Evolutionary conservation across 176 grass and related monocot genomes (phyloP).

Genomic region (Secale cereale): DNA sequence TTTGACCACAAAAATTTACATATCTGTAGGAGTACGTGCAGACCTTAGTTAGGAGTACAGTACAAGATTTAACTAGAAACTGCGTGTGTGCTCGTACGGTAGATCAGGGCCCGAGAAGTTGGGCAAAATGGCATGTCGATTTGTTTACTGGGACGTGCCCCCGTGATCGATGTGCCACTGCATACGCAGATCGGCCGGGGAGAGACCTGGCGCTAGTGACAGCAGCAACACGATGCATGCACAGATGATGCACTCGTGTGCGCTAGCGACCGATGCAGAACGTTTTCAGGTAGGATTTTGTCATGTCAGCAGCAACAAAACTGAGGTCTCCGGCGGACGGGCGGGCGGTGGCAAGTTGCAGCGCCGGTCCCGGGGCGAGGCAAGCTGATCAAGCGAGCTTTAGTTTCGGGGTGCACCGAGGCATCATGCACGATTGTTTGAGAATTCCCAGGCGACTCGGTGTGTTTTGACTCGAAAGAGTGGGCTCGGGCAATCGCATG

Average conservation of each 20-base stretch:
- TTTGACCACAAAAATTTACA: conserved; percentile 48
- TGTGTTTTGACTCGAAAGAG: conserved; percentile 72
- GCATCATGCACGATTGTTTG: conserved; percentile 5
- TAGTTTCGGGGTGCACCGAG: no score
- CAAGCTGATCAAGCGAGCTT: not conserved
- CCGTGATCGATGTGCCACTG: conserved; percentile 20
- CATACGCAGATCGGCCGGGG: not conserved
- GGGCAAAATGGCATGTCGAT: conserved; percentile 6
- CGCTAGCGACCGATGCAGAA: conserved; percentile 13
- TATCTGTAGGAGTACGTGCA: not conserved
- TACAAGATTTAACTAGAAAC: not conserved
- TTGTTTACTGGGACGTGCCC: not conserved
- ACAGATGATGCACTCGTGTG: conserved; percentile 28
- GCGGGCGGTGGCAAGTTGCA: not conserved
- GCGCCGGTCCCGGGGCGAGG: conserved; percentile 20
- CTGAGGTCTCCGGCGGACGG: not conserved
- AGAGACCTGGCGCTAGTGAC: not conserved
- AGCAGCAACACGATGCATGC: not conserved
- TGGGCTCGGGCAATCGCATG: conserved; percentile 43
- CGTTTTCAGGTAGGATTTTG: conserved; percentile 42
- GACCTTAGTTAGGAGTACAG: no score
- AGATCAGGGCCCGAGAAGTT: not conserved
- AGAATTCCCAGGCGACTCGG: conserved; percentile 53
- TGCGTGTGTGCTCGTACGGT: conserved; percentile 5
- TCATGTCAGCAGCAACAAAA: not conserved